Conservation (phyloP, 75 land plant genomes). For the Gnetum montanum region DNA sequence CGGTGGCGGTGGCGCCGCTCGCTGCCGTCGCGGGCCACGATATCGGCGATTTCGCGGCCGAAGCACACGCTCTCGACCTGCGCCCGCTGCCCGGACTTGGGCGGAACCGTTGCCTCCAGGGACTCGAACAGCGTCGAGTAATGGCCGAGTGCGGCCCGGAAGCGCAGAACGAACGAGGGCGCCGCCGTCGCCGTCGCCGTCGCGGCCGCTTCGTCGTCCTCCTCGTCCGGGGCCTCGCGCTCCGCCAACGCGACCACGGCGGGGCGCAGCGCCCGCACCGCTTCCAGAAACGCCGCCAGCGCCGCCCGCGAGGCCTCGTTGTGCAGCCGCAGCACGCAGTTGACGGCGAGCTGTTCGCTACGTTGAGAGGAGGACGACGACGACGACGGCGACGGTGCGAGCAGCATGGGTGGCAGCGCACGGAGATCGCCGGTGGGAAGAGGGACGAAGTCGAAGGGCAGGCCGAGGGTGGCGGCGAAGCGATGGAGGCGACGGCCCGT, state of each 20-base stretch:
- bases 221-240: slow-evolving; percentile 38
- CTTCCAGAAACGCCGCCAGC: slow-evolving; percentile 23
- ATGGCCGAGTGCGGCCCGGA: slow-evolving; percentile 45
- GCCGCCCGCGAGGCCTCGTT: slow-evolving; percentile 4
- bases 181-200: too few species aligned
- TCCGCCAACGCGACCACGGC: slow-evolving; percentile 74
- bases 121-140: slow-evolving; percentile 68
- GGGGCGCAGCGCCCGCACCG: slow-evolving; percentile 39
- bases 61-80: slow-evolving; percentile 65
- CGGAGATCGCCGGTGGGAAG: slow-evolving; percentile 9
- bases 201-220: too few species aligned
- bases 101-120: slow-evolving; percentile 78
- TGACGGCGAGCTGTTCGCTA: slow-evolving; percentile 63
- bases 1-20: slow-evolving; percentile 31
- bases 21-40: slow-evolving; percentile 28
- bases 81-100: slow-evolving; percentile 44
- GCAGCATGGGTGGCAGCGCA: neutral
- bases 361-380: slow-evolving; percentile 13
- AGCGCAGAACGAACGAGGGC: slow-evolving; percentile 27
- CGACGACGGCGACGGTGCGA: slow-evolving; percentile 6
- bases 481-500: slow-evolving; percentile 49
- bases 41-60: slow-evolving; percentile 46
- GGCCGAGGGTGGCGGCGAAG: slow-evolving; percentile 55
- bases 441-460: slow-evolving; percentile 58
- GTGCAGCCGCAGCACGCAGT: slow-evolving; percentile 58